Conservation (phyloP, 257 asterid species). For the Primulina eburnea region DNA sequence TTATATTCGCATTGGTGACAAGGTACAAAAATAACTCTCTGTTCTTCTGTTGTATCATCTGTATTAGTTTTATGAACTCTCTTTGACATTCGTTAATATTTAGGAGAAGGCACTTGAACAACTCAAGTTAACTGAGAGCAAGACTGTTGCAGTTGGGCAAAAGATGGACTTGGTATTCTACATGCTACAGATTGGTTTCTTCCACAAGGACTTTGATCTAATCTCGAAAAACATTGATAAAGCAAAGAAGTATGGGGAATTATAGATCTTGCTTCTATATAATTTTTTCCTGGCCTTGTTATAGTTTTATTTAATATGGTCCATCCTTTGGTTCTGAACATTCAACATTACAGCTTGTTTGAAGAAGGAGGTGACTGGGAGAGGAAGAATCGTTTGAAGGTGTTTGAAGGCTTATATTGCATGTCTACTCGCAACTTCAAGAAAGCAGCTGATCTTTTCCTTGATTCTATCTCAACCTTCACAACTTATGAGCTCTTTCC, state of each 20-base stretch:
- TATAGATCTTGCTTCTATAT: constrained; percentile 16
- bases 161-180: constrained; percentile 97
- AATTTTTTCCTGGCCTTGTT: neutral
- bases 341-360: constrained; percentile 59
- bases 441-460: constrained; percentile 88
- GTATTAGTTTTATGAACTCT: constrained; percentile 5
- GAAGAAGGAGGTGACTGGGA: constrained; percentile 99
- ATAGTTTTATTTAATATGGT: constrained; percentile 11
- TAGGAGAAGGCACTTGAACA: constrained; percentile 97
- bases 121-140: constrained; percentile 84
- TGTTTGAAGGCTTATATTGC: constrained; percentile 90
- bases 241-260: constrained; percentile 70
- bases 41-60: neutral
- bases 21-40: constrained; percentile 34
- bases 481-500: constrained; percentile 94
- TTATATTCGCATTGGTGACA: constrained; percentile 69
- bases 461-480: constrained; percentile 96
- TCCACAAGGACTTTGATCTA: constrained; percentile 88
- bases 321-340: constrained; percentile 23
- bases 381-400: constrained; percentile 91
- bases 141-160: constrained; percentile 98
- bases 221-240: constrained; percentile 91
- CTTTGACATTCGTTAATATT: constrained; percentile 20
- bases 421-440: constrained; percentile 95
- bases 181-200: constrained; percentile 75